Conservation (phyloP, 768 basidiomycete species). For the Boletales sp. region DNA sequence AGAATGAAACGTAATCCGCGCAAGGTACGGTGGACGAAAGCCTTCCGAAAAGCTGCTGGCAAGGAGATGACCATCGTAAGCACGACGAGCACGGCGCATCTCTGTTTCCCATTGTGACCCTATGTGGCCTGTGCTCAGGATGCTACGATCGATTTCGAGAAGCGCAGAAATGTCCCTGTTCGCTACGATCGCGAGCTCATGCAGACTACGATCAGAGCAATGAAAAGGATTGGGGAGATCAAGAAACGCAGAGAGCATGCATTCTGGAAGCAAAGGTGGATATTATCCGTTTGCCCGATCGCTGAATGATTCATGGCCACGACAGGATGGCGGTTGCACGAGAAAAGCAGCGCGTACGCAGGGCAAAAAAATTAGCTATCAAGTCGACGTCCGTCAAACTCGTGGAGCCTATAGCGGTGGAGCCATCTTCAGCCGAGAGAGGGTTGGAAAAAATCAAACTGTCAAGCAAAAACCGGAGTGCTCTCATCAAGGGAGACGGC, state of each 20-base stretch:
- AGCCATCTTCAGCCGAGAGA: constrained; percentile 44
- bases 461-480: constrained; percentile 57
- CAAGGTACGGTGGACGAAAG: constrained; percentile 99
- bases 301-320: background rate
- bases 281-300: background rate
- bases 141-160: constrained; percentile 98
- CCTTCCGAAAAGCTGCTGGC: constrained; percentile 96
- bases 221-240: constrained; percentile 94
- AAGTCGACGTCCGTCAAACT: constrained; percentile 58
- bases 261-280: constrained; percentile 91
- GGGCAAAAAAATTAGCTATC: constrained; percentile 58
- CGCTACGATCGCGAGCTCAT: constrained; percentile 95
- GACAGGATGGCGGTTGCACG: constrained; percentile 80
- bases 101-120: background rate
- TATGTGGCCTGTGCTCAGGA: constrained; percentile 52
- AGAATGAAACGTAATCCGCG: constrained; percentile 99
- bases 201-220: constrained; percentile 90
- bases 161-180: constrained; percentile 94
- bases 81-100: constrained; percentile 2
- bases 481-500: constrained; percentile 79
- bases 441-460: constrained; percentile 79
- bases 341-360: constrained; percentile 72
- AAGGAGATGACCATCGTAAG: constrained; percentile 99
- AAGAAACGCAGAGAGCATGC: constrained; percentile 85
- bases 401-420: constrained; percentile 54